Conservation (phyloP, 176 grass and related monocot species). For the Oryza glumipatula region DNA sequence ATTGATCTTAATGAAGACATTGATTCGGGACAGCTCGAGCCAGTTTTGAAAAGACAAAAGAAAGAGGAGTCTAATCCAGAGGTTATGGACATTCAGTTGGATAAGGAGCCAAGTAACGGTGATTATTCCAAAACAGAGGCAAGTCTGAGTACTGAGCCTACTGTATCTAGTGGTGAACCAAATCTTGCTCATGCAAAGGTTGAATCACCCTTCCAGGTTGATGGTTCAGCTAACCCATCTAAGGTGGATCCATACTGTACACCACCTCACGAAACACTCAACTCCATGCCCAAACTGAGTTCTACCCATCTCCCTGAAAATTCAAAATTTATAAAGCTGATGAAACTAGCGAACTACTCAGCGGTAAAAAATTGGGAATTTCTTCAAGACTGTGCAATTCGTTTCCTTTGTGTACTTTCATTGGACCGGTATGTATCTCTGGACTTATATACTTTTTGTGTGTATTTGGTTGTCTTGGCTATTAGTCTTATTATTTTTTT, state of each 20-base stretch:
- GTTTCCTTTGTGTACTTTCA: slow-evolving; percentile 94
- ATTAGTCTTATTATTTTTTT: slow-evolving; percentile 25
- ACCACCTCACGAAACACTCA: slow-evolving; percentile 39
- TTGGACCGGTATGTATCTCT: slow-evolving; percentile 85
- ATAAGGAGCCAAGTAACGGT: slow-evolving; percentile 50
- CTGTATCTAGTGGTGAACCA: slow-evolving; percentile 42
- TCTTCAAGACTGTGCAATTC: slow-evolving; percentile 98
- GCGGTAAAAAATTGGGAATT: slow-evolving; percentile 96
- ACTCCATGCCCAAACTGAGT: slow-evolving; percentile 33
- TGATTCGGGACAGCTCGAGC: slow-evolving; percentile 53
- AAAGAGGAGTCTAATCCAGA: slow-evolving; percentile 38
- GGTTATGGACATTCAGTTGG: slow-evolving; percentile 26
- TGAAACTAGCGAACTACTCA: slow-evolving; percentile 74
- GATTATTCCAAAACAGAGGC: slow-evolving; percentile 48
- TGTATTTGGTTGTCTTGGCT: neutral
- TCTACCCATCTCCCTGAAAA: slow-evolving; percentile 60
- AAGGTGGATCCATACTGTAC: slow-evolving; percentile 40
- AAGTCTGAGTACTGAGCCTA: slow-evolving; percentile 35
- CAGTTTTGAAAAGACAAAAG: slow-evolving; percentile 73
- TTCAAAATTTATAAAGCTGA: slow-evolving; percentile 71
- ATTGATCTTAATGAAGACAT: slow-evolving; percentile 86
- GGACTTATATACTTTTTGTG: neutral
- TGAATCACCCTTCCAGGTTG: slow-evolving; percentile 50
- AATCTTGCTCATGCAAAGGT: slow-evolving; percentile 59
- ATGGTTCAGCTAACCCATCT: slow-evolving; percentile 37